These are phyloP conservation scores for Sparassis latifolia DNA, from an alignment of 1,284 basidiomycete genomes.

Conservation along the genomic window DNA sequence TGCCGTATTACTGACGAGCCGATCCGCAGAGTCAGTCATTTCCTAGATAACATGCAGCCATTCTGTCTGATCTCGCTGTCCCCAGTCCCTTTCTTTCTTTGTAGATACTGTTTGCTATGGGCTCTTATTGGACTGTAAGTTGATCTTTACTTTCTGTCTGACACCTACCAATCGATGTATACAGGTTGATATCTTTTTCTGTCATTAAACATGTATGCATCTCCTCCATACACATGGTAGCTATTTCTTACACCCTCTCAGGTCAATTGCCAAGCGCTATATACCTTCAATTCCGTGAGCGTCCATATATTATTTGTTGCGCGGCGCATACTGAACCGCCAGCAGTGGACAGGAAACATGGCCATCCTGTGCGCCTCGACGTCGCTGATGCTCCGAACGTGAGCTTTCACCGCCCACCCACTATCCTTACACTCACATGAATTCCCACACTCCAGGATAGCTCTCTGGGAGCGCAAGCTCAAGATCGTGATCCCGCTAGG, in stretches of 20 bases:
- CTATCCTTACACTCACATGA: background rate
- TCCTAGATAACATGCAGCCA: background rate
- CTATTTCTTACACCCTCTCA: conserved; percentile 17
- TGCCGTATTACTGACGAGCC: conserved; percentile 1
- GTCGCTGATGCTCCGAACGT: conserved; percentile 67
- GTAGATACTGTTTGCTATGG: conserved; percentile 60
- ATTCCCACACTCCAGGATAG: conserved; percentile 37
- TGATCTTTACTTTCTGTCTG: background rate
- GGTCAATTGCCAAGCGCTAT: conserved; percentile 64
- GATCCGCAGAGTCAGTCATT: conserved; percentile 18
- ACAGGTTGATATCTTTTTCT: conserved; percentile 44
- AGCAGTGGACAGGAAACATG: conserved; percentile 58
- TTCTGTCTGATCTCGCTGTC: conserved; percentile 2
- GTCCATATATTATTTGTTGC: background rate
- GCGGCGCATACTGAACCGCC: too few species aligned
- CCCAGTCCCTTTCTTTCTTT: conserved; percentile 61
- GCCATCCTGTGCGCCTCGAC: conserved; percentile 58
- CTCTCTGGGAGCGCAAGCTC: conserved; percentile 58
- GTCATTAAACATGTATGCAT: background rate
- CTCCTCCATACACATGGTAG: background rate
- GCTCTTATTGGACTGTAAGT: conserved; percentile 56
- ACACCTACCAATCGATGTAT: background rate
- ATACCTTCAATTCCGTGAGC: conserved; percentile 60
- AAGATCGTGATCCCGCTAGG: conserved; percentile 44
- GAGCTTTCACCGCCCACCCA: conserved; percentile 15